Conservation (phyloP, 2,329 filamentous ascomycete species). For the Tolypocladium cylindrosporum region DNA sequence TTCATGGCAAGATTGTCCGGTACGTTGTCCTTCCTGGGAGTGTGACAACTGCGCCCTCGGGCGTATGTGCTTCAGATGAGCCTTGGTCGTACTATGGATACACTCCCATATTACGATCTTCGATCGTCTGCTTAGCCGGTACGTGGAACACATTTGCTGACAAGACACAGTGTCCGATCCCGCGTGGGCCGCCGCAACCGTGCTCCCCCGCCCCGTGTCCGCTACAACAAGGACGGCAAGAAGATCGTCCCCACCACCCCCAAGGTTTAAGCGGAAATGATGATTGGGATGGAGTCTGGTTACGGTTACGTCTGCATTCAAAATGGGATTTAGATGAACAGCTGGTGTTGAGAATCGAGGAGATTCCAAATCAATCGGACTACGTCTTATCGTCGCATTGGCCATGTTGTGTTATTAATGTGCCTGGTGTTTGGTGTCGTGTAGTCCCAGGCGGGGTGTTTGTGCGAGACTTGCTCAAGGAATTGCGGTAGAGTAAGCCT, state of each 20-base stretch:
- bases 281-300: conserved; percentile 27
- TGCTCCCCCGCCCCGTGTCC: conserved; percentile 90
- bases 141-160: conserved; percentile 28
- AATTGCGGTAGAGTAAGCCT: no score
- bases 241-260: conserved; percentile 76
- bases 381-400: conserved; percentile 8
- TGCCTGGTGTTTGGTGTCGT: not conserved
- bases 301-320: conserved; percentile 27
- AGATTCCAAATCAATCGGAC: conserved; percentile 14
- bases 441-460: not conserved
- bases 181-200: conserved; percentile 96
- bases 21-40: conserved; percentile 59
- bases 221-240: conserved; percentile 99
- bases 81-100: conserved; percentile 45
- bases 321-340: conserved; percentile 25
- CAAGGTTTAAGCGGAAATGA: conserved; percentile 25
- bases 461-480: not conserved
- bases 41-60: conserved; percentile 44
- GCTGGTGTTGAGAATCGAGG: conserved; percentile 18
- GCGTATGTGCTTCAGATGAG: conserved; percentile 46
- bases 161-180: conserved; percentile 75
- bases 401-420: not conserved
- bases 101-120: conserved; percentile 14
- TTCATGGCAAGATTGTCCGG: conserved; percentile 99
- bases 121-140: conserved; percentile 9